Conservation (phyloP, 2,329 filamentous ascomycete genomes). For the Arthrobotrys sinensis region DNA sequence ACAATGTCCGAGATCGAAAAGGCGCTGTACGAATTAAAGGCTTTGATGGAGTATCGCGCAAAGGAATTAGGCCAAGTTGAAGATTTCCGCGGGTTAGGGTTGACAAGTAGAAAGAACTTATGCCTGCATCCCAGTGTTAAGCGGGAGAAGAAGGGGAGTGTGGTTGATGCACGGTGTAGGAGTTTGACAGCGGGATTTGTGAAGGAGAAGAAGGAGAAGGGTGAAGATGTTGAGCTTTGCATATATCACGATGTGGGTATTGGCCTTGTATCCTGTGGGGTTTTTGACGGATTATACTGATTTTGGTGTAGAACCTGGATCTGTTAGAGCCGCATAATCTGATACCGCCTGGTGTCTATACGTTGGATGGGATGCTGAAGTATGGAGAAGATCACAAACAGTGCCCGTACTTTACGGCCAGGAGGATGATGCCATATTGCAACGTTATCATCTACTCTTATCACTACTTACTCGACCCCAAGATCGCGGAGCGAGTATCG, state of each 20-base stretch:
- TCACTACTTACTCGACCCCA: conserved; percentile 96
- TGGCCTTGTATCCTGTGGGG: background rate
- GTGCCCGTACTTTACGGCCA: conserved; percentile 95
- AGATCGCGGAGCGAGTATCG: conserved; percentile 95
- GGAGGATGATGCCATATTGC: conserved; percentile 99
- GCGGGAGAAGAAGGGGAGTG: conserved; percentile 91
- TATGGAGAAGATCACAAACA: conserved; percentile 97
- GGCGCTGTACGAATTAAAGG: conserved; percentile 89
- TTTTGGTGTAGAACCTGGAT: conserved; percentile 80
- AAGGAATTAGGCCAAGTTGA: conserved; percentile 91
- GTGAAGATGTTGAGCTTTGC: conserved; percentile 94
- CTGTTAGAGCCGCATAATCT: conserved; percentile 94
- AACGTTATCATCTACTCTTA: conserved; percentile 99
- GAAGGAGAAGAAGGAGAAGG: conserved; percentile 95
- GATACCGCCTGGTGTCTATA: conserved; percentile 95
- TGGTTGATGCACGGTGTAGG: conserved; percentile 96
- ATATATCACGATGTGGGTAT: conserved; percentile 87
- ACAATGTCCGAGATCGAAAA: conserved; percentile 99
- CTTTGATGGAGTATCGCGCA: conserved; percentile 93
- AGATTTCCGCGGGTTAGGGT: conserved; percentile 90
- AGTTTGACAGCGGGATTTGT: conserved; percentile 97
- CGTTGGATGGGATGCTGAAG: conserved; percentile 86
- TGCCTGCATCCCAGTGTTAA: conserved; percentile 97
- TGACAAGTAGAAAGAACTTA: conserved; percentile 97
- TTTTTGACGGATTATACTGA: conserved; percentile 60